Evolutionary conservation across 208 protist species (phyloP), one percentile per base, ranked within the genome.

Genomic region (Porcisia hertigi): DNA sequence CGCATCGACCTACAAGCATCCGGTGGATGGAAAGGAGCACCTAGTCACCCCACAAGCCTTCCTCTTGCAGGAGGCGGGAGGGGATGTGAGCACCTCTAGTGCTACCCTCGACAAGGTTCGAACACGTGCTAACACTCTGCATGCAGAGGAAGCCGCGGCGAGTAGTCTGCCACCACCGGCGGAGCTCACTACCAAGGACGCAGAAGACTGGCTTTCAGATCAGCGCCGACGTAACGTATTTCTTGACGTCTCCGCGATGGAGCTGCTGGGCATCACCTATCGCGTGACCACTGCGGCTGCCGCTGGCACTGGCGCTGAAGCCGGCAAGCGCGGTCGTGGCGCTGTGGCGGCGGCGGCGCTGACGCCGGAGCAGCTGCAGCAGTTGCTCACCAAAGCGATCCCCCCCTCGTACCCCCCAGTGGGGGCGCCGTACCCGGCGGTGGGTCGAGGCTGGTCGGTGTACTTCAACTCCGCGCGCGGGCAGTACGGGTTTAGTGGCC

Each of bases 1-100:
- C 18, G 71, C 77, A 39, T 71, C 86, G 0, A 92, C 88, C 16
- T 92, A 91, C 79, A 84, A 75, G 58, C 93, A 97, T 41, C 93
- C 93, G 23, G 85, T 76, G 3, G 86, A 91, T 69, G 78, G 63
- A 1, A 85, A 84, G 58, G 84, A 89, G 72, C 94, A 89, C 75
- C 90, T 91, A 62, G 93, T 74, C 57, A 82, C 88, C 0, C 93
- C 93, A 25, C 93, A 97, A 67, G 84, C 90, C 0, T 95, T 97
- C 64, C 41, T 97, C 53, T 75, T 71, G 20, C 84, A 88, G 73
- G 58, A 53, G 2, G 79, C 75, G 2, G 78, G 70, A 16, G 70
- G 57, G 16, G 52, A 70, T 59, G 41, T 18, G 14, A 47, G 18
- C 66, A 3, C 81, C 76, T 8, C 81, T 45, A 76, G 81, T 30